These are phyloP conservation scores for Citeromyces matritensis DNA, from an alignment of 805 yeast genomes.

Conservation along the genomic window DNA sequence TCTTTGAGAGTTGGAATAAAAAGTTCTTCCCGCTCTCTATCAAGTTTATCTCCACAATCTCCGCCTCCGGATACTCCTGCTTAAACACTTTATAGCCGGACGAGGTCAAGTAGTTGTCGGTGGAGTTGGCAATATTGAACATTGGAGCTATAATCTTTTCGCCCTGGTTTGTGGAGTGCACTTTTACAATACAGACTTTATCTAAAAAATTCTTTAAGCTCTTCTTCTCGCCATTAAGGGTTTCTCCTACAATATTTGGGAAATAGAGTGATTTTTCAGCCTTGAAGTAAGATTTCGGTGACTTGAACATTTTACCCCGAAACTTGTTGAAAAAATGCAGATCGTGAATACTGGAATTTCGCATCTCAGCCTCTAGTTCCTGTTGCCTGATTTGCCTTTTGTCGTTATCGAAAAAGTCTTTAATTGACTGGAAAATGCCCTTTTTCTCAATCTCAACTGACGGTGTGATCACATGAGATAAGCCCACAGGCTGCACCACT, in stretches of 20 bases:
- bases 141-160: conserved; percentile 49
- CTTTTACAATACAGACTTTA: conserved; percentile 47
- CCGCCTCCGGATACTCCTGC: conserved; percentile 33
- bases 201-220: conserved; percentile 25
- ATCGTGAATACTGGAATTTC: conserved; percentile 55
- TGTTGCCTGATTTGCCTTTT: conserved; percentile 30
- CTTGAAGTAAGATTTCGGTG: conserved; percentile 73
- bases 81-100: conserved; percentile 24
- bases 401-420: conserved; percentile 31
- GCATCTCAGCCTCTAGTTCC: conserved; percentile 46
- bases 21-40: conserved; percentile 66
- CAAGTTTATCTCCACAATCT: conserved; percentile 62
- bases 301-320: conserved; percentile 69
- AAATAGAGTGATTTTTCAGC: conserved; percentile 62
- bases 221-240: conserved; percentile 21
- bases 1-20: conserved; percentile 16
- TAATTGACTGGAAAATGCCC: conserved; percentile 12
- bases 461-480: conserved; percentile 2
- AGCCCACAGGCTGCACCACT: conserved; percentile 6
- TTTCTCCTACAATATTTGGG: conserved; percentile 59
- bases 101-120: conserved; percentile 20
- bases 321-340: conserved; percentile 53
- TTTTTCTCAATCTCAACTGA: conserved; percentile 11
- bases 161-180: conserved; percentile 58
- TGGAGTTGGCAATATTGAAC: conserved; percentile 28